Evolutionary conservation across 1,284 basidiomycete species (phyloP).

Genomic region (Ustilago loliicola): DNA sequence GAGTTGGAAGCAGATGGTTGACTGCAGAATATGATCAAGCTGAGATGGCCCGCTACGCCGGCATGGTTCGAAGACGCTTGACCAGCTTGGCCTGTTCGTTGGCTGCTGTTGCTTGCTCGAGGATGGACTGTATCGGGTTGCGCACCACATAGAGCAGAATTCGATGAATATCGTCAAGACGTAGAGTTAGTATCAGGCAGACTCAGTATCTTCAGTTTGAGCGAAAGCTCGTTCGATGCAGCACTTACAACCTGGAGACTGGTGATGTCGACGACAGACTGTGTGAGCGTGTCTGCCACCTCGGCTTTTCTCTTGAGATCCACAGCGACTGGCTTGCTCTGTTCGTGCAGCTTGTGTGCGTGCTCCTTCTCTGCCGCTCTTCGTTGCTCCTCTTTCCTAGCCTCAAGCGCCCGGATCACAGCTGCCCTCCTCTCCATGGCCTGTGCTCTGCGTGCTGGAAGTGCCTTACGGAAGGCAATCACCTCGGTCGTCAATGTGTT

Average conservation of each 20-base stretch:
- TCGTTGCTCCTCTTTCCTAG: slow-evolving; percentile 46
- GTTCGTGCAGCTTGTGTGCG: slow-evolving; percentile 23
- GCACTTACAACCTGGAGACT: slow-evolving; percentile 47
- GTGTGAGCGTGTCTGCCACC: slow-evolving; percentile 40
- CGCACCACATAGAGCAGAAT: not conserved
- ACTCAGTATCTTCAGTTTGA: not conserved
- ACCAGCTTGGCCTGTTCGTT: slow-evolving; percentile 46
- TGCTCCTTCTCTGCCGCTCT: slow-evolving; percentile 32
- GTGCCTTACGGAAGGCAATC: slow-evolving; percentile 39
- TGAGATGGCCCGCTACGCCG: slow-evolving; percentile 8
- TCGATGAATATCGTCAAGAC: not conserved
- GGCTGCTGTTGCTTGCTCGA: slow-evolving; percentile 52
- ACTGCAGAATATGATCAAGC: not conserved
- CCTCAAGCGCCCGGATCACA: slow-evolving; percentile 42
- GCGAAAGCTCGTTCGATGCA: not conserved
- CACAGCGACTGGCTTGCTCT: slow-evolving; percentile 29
- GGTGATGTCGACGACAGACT: slow-evolving; percentile 46
- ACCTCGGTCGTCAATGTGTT: slow-evolving; percentile 49
- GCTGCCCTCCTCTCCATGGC: slow-evolving; percentile 45
- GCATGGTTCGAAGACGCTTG: slow-evolving; percentile 51
- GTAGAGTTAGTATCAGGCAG: not conserved
- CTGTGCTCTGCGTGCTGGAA: slow-evolving; percentile 41
- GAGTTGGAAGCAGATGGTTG: not conserved
- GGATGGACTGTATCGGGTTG: slow-evolving; percentile 27
- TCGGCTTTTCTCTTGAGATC: slow-evolving; percentile 50